Conservation (phyloP, 257 asterid species). For the Solanum dulcamara region DNA sequence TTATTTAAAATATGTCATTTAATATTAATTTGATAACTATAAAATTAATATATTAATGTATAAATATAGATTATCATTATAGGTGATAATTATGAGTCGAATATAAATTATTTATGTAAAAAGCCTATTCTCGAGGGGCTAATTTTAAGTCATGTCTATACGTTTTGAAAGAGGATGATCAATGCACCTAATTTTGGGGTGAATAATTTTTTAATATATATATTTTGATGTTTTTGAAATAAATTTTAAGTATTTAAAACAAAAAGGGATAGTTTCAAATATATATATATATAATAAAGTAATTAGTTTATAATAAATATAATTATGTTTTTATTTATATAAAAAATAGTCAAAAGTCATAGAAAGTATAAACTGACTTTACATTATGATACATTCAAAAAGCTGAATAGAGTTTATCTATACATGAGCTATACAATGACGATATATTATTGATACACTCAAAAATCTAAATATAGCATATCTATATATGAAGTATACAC, state of each 20-base stretch:
- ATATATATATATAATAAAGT: too few relatives aligned
- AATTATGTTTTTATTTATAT: too few relatives aligned
- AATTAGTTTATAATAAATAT: neutral
- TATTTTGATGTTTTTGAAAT: neutral
- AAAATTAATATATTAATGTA: neutral
- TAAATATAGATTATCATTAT: neutral
- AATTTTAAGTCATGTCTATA: neutral
- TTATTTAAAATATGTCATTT: neutral
- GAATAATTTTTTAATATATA: neutral
- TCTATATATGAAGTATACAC: neutral
- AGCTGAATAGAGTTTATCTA: too few relatives aligned
- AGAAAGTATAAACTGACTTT: too few relatives aligned
- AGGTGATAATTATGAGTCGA: neutral
- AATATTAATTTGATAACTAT: neutral
- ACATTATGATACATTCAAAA: too few relatives aligned
- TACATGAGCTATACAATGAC: too few relatives aligned
- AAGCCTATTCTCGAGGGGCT: neutral
- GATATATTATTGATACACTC: neutral
- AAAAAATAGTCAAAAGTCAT: neutral
- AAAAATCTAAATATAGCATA: too few relatives aligned
- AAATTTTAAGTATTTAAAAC: neutral
- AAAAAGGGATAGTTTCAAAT: neutral
- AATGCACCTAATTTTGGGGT: neutral
- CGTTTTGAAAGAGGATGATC: neutral
- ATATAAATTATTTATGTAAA: neutral